Base-by-base conservation (phyloP, 2,329 filamentous ascomycete genomes). In the Dryadomyces sulphureus region DNA sequence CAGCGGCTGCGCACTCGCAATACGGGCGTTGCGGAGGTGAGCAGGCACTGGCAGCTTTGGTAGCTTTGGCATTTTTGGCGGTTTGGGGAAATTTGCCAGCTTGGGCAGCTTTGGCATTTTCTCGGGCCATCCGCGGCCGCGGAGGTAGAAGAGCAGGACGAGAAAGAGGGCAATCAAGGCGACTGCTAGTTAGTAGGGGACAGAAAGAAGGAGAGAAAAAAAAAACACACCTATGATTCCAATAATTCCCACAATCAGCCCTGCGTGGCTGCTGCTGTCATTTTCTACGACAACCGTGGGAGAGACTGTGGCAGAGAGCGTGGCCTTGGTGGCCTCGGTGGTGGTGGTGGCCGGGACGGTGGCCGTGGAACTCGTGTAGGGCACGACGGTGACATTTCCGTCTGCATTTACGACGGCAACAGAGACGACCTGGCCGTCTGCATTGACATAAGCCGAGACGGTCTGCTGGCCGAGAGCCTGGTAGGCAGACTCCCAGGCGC, bases 381-480 rank as follows among this genome's bases (percentile, higher is more conserved):
- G 16, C 12, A 49, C 41, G 8, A 34, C 38, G 21, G 30, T 46
- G 9, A n/a, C 17, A 4, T 35, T 25, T 30, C 47, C 47, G 24
- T 41, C 36, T 20, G 40, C 7, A 38, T 20, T 38, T 1, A 39
- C 14, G n/a, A 27, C 44, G n/a, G 40, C 44, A 7, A 41, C 41
- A 3, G 47, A 49, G 3, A 46, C 36, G 41, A 41, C 25, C 35
- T 48, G 34, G 24, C 48, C 45, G 21, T 46, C 19, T 40, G 42
- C 32, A 45, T 48, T 35, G 25, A 44, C 39, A 19, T 20, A 48
- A n/a, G 46, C 49, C 25, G 45, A 46, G 24, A 38, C 44, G 27
- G 44, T 46, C 44, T 49, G 38, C 22, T 39, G 41, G 36, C 30
- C 47, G 21, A 38, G 7, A 38, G 41, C 44, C 4, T 38, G 38